These are phyloP conservation scores for Eimeria brunetti DNA, from an alignment of 169 alveolate species.

Conservation along the genomic window DNA sequence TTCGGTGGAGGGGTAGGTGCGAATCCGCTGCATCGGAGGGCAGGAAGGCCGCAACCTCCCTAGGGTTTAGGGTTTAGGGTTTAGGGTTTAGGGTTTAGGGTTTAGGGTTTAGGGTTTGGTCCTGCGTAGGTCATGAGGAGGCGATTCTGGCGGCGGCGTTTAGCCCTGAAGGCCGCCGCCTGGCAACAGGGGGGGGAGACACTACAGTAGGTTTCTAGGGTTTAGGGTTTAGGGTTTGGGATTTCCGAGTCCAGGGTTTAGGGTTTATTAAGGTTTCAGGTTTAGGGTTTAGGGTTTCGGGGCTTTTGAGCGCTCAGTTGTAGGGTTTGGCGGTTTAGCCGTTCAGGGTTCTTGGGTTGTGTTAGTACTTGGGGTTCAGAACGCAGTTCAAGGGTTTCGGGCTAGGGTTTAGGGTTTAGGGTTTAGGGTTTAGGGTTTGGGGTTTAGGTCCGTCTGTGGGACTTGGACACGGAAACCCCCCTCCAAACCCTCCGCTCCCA, in stretches of 20 bases:
- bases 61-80: slow-evolving; percentile 1
- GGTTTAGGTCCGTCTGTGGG: slow-evolving; percentile 93
- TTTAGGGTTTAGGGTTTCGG: slow-evolving; percentile 22
- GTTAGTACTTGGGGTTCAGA: no score
- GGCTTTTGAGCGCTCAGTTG: neutral
- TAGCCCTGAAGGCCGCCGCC: slow-evolving; percentile 93
- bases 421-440: neutral
- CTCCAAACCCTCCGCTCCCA: slow-evolving; percentile 91
- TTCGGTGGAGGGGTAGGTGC: no score
- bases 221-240: no score
- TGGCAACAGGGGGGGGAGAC: slow-evolving; percentile 85
- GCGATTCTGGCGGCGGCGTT: slow-evolving; percentile 93
- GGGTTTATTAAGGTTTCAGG: neutral
- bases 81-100: neutral
- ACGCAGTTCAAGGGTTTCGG: no score
- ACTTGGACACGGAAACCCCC: slow-evolving; percentile 95
- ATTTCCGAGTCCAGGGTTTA: neutral
- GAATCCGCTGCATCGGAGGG: no score
- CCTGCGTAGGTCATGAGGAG: slow-evolving; percentile 90
- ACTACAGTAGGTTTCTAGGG: slow-evolving; percentile 66
- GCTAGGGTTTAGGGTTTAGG: slow-evolving; percentile 9
- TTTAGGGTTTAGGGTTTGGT: neutral
- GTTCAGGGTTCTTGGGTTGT: no score
- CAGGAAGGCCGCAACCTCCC: no score
- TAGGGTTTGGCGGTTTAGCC: no score